These are phyloP conservation scores for Tetragonia tetragonoides DNA, from an alignment of 148 eudicot genomes.

Conservation along the genomic window DNA sequence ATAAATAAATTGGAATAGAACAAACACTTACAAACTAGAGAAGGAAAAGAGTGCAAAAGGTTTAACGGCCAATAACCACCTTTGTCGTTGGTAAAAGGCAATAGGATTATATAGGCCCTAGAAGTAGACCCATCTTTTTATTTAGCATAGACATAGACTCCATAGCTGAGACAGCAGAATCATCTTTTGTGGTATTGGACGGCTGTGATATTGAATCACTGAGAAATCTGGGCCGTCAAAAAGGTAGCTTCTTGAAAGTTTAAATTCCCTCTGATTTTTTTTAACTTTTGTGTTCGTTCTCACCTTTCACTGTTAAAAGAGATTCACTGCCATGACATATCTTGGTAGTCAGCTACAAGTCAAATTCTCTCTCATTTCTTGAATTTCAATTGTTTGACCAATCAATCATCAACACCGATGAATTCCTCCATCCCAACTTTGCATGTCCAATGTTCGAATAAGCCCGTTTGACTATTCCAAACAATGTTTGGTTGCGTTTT, in stretches of 20 bases:
- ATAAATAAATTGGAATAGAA: background rate
- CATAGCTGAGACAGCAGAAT: background rate
- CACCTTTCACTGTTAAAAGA: conserved; percentile 24
- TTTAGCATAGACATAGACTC: no score
- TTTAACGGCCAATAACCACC: conserved; percentile 28
- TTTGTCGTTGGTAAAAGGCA: background rate
- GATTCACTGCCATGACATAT: background rate
- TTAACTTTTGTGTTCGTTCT: conserved; percentile 16
- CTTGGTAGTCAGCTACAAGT: background rate
- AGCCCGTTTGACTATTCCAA: no score
- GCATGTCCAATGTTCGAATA: no score
- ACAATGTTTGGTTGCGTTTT: no score
- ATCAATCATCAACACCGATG: background rate
- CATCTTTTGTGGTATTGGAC: conserved; percentile 7
- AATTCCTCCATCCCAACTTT: no score
- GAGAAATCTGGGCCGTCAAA: background rate
- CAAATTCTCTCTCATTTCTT: conserved; percentile 17
- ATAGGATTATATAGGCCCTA: background rate
- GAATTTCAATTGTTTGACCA: background rate
- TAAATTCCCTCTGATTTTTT: background rate
- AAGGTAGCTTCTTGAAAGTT: no score
- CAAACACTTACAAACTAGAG: background rate
- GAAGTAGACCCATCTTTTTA: background rate
- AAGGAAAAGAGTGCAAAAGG: background rate
- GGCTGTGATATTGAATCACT: background rate